Conservation (phyloP, 192 early-diverging fungal genomes). For the Backusella morwellensis region DNA sequence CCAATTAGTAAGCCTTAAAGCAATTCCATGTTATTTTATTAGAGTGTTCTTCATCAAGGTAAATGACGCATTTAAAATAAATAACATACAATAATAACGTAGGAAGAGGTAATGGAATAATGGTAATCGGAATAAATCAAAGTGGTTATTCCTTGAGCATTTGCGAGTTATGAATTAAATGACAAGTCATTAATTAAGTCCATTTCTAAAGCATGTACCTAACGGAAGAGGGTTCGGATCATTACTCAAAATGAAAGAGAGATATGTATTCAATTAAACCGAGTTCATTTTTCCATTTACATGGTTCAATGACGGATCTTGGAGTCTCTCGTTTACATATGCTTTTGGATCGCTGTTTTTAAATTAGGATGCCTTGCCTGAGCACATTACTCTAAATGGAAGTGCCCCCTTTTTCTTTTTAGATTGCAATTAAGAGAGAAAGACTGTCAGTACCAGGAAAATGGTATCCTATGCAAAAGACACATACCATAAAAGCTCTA, state of each 20-base stretch:
- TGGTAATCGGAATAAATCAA: background rate
- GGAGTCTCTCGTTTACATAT: background rate
- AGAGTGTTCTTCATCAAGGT: background rate
- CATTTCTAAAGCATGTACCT: background rate
- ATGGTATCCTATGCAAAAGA: background rate
- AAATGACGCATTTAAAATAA: background rate
- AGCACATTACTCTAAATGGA: background rate
- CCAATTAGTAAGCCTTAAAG: background rate
- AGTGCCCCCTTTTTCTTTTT: background rate
- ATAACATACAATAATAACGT: background rate
- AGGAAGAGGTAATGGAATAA: background rate
- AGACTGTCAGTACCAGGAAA: background rate
- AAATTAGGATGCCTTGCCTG: background rate
- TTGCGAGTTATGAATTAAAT: background rate
- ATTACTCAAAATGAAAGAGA: background rate
- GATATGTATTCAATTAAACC: background rate
- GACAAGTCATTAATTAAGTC: background rate
- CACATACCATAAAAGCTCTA: background rate
- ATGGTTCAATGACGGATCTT: background rate
- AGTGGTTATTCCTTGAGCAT: background rate
- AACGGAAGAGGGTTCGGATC: background rate
- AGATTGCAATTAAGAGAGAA: background rate
- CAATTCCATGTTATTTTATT: background rate
- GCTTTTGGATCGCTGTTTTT: background rate
- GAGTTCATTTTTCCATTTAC: background rate